Conservation (phyloP, 164 flowering plant genomes). For the Macadamia tetraphylla region DNA sequence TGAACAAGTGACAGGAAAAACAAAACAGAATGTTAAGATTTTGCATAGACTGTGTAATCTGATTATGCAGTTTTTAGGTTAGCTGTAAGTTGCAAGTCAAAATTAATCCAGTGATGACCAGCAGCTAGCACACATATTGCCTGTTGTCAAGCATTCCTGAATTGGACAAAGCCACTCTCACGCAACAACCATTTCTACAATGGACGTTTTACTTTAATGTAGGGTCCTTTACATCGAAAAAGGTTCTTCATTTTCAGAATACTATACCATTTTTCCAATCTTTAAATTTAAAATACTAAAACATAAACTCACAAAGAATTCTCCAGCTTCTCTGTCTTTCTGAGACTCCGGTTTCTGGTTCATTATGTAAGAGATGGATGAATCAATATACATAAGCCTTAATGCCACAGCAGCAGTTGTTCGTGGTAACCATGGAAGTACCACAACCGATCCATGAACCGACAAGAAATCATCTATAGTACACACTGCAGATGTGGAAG, state of each 20-base stretch:
- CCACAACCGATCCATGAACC: constrained; percentile 27
- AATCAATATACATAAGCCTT: constrained; percentile 76
- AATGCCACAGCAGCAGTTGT: constrained; percentile 78
- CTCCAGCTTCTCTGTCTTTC: constrained; percentile 34
- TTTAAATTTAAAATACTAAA: not conserved
- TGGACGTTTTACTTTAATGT: too few relatives aligned
- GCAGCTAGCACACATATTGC: not conserved
- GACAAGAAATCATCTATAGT: constrained; percentile 17
- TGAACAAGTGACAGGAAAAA: not conserved
- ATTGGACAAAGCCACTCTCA: not conserved
- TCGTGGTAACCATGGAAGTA: constrained; percentile 83
- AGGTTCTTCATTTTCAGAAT: too few relatives aligned
- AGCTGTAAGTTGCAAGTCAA: not conserved
- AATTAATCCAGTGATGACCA: not conserved
- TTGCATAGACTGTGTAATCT: not conserved
- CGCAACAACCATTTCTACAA: too few relatives aligned
- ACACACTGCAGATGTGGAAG: constrained; percentile 10
- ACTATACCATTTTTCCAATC: too few relatives aligned
- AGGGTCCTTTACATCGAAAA: too few relatives aligned
- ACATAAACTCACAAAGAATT: constrained; percentile 45
- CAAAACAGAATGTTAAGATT: not conserved
- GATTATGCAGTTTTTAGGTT: not conserved
- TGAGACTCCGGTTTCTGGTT: constrained; percentile 47
- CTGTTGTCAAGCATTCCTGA: not conserved
- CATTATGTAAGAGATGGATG: constrained; percentile 46